Evolutionary conservation across 768 basidiomycete genomes (phyloP), one percentile per base, ranked within the genome.

Genomic region (Rhizopogon vinicolor): DNA sequence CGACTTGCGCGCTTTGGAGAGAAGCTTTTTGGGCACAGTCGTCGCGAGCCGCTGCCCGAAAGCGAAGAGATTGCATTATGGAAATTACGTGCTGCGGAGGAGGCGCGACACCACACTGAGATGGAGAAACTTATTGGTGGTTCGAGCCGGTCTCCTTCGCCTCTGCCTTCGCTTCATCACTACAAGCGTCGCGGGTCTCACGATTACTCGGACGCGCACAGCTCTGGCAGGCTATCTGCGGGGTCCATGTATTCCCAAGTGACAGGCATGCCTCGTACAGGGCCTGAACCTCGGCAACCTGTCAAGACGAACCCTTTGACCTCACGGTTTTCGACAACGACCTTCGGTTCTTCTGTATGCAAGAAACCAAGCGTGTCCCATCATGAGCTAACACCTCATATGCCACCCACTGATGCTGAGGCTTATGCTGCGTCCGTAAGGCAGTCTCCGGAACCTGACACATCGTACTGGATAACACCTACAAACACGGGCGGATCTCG

Each of bases 281-380:
- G 75, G 41, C 84, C 89, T 6, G 86, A 89, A 62, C 82, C 87
- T n/a, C 79, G 88, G n/a, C 80, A 85, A 68, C 87, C 89, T 18
- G 76, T 89, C 59, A 79, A 78, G 71, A 73, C 69, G 41, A 72
- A 77, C 31, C 65, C 73, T 35, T 62, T 77, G 54, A 64, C 72
- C 6, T 78, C 79, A 56, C 72, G 80, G 52, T 79, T 80, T 64
- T 85, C 82, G 22, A 66, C 70, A 29, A 77, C 76, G 48, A 79
- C 78, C 35, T 60, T 70, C 48, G 72, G 72, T 41, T 78, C 74
- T 39, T 75, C 72, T 19, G 55, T 65, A 56, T 60, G 59, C 58
- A 67, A 68, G 63, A 63, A 60, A 62, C 69, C 44, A 58, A 75
- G 51, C 63, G 59, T 59, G 55, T 65, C 39, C 46, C 70, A 58